Evolutionary conservation across 2,329 filamentous ascomycete species (phyloP), one percentile per base, ranked within the genome.

Genomic region (Venturia nashicola): DNA sequence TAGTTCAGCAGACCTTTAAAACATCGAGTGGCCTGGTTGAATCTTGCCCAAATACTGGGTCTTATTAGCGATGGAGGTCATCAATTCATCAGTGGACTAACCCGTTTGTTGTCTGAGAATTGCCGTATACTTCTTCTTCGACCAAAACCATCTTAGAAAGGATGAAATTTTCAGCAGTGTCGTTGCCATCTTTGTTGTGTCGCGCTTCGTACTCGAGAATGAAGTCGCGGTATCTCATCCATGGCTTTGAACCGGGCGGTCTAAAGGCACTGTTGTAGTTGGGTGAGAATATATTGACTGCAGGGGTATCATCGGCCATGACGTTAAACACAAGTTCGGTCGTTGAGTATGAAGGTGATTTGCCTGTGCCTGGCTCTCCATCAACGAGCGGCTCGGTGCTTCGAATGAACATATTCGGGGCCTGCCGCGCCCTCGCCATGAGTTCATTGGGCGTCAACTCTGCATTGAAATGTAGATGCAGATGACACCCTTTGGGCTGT

Each of bases 401-500:
- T 65, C 82, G 84, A 68, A 91, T 86, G 70, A 84, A 89, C 86
- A 91, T 90, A 67, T 81, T 82, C 0, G 80, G 70, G 78, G 86
- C 83, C 5, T 72, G 54, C 12, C 75, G 71, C 66, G 77, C 76
- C 77, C 82, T 67, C 77, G 83, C 68, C 78, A 91, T 77, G 23
- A 91, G 76, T 5, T 85, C 79, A 1, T 77, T 72, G 11, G 87
- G 86, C 16, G 79, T 76, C 5, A 91, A 76, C 66, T 87, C 89
- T n/a, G 88, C 82, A 71, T 91, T 91, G 78, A 89, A 91, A 72
- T 91, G 88, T 32, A 90, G 82, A 72, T 91, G 88, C 32, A 91
- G 77, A 70, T 91, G 86, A 0, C 82, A 82, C 2, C 87, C 88
- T 72, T 91, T 91, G 51, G 88, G 88, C 77, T 89, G 82, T 64